Conservation (phyloP, 352 stramenopile species). For the Peronospora tabacina region DNA sequence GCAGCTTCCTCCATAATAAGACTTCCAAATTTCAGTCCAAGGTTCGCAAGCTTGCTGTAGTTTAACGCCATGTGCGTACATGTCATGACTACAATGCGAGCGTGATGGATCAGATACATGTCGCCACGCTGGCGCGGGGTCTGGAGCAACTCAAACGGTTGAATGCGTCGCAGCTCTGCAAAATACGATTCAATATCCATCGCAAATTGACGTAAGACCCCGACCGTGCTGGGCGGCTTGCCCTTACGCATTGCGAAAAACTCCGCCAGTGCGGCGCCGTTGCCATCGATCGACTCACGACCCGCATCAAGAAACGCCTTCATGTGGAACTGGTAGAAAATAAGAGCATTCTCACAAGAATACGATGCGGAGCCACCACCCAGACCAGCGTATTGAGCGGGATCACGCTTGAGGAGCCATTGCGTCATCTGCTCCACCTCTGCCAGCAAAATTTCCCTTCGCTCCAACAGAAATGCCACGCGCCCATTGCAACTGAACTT, state of each 20-base stretch:
- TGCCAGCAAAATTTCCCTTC: slow-evolving; percentile 76
- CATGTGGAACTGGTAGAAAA: slow-evolving; percentile 92
- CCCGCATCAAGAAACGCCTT: slow-evolving; percentile 58
- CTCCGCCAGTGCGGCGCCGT: slow-evolving; percentile 18
- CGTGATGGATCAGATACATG: slow-evolving; percentile 94
- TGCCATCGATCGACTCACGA: slow-evolving; percentile 12
- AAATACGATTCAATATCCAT: slow-evolving; percentile 86
- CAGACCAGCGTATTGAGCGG: slow-evolving; percentile 41
- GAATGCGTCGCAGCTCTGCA: slow-evolving; percentile 86
- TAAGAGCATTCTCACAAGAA: slow-evolving; percentile 93
- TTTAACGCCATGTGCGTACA: slow-evolving; percentile 91
- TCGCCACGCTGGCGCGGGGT: slow-evolving; percentile 86
- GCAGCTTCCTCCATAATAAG: slow-evolving; percentile 94
- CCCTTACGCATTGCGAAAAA: slow-evolving; percentile 40
- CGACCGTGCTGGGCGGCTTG: slow-evolving; percentile 12
- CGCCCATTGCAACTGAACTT: slow-evolving; percentile 92
- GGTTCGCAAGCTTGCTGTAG: slow-evolving; percentile 70
- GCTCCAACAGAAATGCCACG: slow-evolving; percentile 73
- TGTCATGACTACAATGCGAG: slow-evolving; percentile 92
- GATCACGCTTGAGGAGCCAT: slow-evolving; percentile 58
- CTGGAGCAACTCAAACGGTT: slow-evolving; percentile 93
- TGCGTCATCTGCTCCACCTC: slow-evolving; percentile 90
- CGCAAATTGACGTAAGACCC: slow-evolving; percentile 44
- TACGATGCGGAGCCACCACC: slow-evolving; percentile 72
- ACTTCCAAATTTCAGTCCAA: slow-evolving; percentile 81